Percentiles rank a stretch among this genome's conserved stretches.
phyloP scores from a whole-genome alignment of 2,329 filamentous ascomycete genomes.

The Trichoderma guizhouense region DNA sequence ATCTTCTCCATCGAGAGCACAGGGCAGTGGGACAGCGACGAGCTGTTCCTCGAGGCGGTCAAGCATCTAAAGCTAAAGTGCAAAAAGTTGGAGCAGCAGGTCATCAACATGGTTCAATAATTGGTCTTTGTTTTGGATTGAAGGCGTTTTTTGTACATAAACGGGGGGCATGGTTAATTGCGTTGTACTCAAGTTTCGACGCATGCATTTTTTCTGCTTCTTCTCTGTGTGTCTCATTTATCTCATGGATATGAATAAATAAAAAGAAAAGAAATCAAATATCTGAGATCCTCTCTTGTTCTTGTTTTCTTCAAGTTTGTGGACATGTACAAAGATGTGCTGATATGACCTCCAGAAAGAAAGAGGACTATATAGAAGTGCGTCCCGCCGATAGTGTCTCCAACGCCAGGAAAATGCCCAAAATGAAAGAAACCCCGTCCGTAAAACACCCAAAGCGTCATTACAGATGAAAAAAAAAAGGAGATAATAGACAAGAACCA shows the following conservation, averaged over 20 bases:
- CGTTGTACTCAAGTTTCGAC: constrained; percentile 20
- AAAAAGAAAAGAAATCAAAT: background rate
- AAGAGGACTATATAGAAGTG: background rate
- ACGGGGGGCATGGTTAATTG: constrained; percentile 14
- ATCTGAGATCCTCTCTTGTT: constrained; percentile 3
- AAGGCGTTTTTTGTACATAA: constrained; percentile 14
- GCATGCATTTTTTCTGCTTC: constrained; percentile 22
- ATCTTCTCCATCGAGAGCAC: constrained; percentile 95
- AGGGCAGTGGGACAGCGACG: constrained; percentile 91
- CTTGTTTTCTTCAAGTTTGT: background rate
- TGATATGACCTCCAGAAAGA: constrained; percentile 21
- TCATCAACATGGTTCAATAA: constrained; percentile 61
- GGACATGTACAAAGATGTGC: constrained; percentile 10
- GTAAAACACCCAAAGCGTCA: background rate
- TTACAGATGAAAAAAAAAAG: background rate
- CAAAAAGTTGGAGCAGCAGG: constrained; percentile 65
- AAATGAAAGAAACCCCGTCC: background rate
- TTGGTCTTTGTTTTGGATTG: background rate
- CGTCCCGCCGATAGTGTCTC: constrained; percentile 18
- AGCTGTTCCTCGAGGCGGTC: constrained; percentile 87
- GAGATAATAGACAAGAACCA: background rate
- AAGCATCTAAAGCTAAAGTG: constrained; percentile 85
- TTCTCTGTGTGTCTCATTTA: constrained; percentile 24
- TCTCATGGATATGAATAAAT: background rate
- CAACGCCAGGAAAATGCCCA: constrained; percentile 30